These are phyloP conservation scores for Wilcoxina mikolae DNA, from an alignment of 495 filamentous ascomycete species.

Conservation along the genomic window DNA sequence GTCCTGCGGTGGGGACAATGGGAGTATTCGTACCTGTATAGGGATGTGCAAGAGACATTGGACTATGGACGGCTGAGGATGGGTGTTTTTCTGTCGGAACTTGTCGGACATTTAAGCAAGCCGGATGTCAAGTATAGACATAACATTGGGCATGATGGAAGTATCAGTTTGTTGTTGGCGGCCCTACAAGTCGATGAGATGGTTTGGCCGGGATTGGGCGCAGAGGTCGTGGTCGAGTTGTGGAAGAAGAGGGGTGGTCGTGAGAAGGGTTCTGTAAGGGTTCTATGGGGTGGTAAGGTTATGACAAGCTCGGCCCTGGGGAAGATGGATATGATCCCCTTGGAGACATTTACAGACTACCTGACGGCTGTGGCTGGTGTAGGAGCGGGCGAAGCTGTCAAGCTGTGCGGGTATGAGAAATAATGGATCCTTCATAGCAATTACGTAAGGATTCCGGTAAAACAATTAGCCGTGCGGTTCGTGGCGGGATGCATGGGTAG, in stretches of 20 bases:
- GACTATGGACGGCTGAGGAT: slow-evolving; percentile 38
- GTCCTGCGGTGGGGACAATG: slow-evolving; percentile 56
- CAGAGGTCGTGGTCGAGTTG: slow-evolving; percentile 50
- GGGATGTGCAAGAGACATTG: slow-evolving; percentile 43
- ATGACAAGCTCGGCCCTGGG: slow-evolving; percentile 43
- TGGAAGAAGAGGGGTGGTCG: slow-evolving; percentile 13
- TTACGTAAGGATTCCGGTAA: too few relatives aligned
- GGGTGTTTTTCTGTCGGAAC: slow-evolving; percentile 51
- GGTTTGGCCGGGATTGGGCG: slow-evolving; percentile 64
- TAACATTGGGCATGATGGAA: slow-evolving; percentile 58
- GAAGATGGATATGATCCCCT: slow-evolving; percentile 45
- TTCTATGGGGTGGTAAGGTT: slow-evolving; percentile 49
- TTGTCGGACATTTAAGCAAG: slow-evolving; percentile 43
- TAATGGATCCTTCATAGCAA: too few relatives aligned
- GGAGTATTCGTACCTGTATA: slow-evolving; percentile 56
- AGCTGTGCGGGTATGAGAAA: slow-evolving; percentile 28
- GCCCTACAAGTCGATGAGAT: slow-evolving; percentile 52
- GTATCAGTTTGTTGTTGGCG: slow-evolving; percentile 43
- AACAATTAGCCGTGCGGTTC: too few relatives aligned
- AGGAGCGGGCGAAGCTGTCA: slow-evolving; percentile 34
- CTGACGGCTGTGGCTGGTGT: slow-evolving; percentile 48
- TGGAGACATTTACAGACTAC: slow-evolving; percentile 44
- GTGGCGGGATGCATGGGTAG: too few relatives aligned
- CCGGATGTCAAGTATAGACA: slow-evolving; percentile 41
- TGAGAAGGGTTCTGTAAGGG: slow-evolving; percentile 34